Evolutionary conservation across 257 asterid genomes (phyloP), one percentile per base, ranked within the genome.

Genomic region (Cinchona pubescens): DNA sequence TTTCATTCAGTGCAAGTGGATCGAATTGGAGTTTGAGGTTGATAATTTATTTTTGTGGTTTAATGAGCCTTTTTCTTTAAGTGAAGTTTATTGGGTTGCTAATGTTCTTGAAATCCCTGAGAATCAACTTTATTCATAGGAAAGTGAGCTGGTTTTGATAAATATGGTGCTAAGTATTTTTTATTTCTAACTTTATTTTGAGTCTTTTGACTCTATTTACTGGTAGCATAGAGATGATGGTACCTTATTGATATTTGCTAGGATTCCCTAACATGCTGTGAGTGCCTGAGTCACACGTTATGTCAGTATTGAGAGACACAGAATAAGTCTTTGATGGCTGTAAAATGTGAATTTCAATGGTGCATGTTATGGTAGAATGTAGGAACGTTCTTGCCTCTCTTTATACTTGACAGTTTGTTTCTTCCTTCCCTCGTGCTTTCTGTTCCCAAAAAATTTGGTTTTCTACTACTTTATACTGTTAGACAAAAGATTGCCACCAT

Each of bases 241-340:
- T 27, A 65, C 68, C 77, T 43, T 15, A 74, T 62, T 60, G 66
- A 60, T 32, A 45, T 27, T 30, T 80, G 78, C 81, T 80, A 82
- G 49, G 84, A 75, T 86, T 86, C 86, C 84, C 83, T 88, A 83
- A 82, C 86, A 84, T 89, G 91, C 88, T 83, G 80, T 66, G 83
- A 78, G 84, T 71, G 75, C 48, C 7, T 35, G 53, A 37, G 48
- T 55, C 67, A 71, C 86, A 84, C 87, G 86, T 69, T 84, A 72
- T 85, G 88, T 86, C 91, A 80, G 88, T 85, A 73, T 72, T 59
- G 51, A 80, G 78, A 60, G 97, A 88, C 81, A 83, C 81, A 83
- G 90, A 88, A n/a, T 92, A 84, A 73, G 82, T 79, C 90, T 73
- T 56, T 73, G 82, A 60, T 72, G 78, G 75, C 75, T 19, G 74